Base-by-base conservation (phyloP, 257 asterid species). In the Primulina huaijiensis region DNA sequence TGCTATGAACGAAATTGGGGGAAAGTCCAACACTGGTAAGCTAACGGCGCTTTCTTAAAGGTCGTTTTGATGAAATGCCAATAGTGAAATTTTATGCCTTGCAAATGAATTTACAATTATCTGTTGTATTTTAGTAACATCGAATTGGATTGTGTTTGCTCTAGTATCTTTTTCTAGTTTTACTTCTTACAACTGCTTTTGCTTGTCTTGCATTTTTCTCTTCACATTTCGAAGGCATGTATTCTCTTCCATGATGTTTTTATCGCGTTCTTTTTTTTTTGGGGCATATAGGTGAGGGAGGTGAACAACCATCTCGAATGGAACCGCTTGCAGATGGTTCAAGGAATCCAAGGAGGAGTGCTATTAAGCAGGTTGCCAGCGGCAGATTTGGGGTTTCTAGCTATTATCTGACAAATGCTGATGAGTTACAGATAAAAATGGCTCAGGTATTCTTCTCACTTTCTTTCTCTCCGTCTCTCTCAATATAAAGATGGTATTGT, bases 381-480 rank as follows among this genome's bases (percentile, higher is more conserved):
- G 99, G 99, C 68, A 89, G 99, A 82, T 94, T 94, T 79, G 99
- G 99, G 71, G 99, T 94, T 75, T 88, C 99, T 77, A 94, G 95
- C 78, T 94, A 88, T 78, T 94, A 94, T 79, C 97, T 94, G 43
- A 88, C 99, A 64, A 94, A 94, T 74, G 98, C 99, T 0, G 97
- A 89, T 63, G 99, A 94, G 79, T 64, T 94, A 35, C 99, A 94
- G 74, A 94, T 94, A 72, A 94, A 94, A 82, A 91, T 94, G 98
- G 99, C 99, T 65, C 99, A 94, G 99, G 99, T 93, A 83, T 62
- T 46, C 62, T 75, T 50, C 46, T 68, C 14, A 43, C 65, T 65
- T 73, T 33, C 46, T 68, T 7, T 16, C 21, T 76, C 43, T 52
- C 12, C 31, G 40, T 19, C 35, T 21, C 9, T 19, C 58, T 62